Conservation (phyloP, 1,284 basidiomycete genomes). For the Heterobasidion occidentale region DNA sequence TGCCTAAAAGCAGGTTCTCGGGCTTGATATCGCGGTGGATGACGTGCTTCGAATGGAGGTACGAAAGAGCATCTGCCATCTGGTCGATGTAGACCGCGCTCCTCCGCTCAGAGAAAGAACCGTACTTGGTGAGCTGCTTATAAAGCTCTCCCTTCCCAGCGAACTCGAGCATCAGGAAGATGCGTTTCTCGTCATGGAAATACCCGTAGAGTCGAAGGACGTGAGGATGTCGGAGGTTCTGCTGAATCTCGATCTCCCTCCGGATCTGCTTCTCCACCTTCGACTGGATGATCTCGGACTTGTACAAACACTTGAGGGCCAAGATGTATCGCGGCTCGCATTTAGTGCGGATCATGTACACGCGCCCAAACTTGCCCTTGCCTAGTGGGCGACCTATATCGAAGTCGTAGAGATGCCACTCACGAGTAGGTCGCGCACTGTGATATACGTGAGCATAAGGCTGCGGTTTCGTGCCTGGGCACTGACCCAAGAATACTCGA, state of each 20-base stretch:
- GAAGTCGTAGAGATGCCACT: constrained; percentile 83
- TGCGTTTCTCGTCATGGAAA: constrained; percentile 97
- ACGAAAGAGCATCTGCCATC: constrained; percentile 94
- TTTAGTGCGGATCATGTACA: constrained; percentile 97
- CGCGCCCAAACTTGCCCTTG: constrained; percentile 98
- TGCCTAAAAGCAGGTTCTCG: constrained; percentile 91
- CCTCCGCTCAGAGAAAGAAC: constrained; percentile 83
- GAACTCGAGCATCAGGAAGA: constrained; percentile 97
- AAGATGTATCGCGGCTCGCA: constrained; percentile 85
- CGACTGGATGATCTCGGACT: constrained; percentile 87
- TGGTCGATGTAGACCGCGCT: constrained; percentile 91
- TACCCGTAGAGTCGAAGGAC: constrained; percentile 93
- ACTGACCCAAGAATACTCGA: constrained; percentile 60
- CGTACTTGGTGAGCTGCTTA: constrained; percentile 84
- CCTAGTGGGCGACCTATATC: constrained; percentile 95
- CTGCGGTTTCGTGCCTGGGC: background rate
- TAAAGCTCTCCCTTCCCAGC: constrained; percentile 95
- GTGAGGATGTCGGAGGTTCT: constrained; percentile 94
- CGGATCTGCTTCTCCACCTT: constrained; percentile 91
- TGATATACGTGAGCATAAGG: background rate
- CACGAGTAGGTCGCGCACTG: constrained; percentile 64
- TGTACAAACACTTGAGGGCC: constrained; percentile 96
- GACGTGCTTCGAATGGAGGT: constrained; percentile 94
- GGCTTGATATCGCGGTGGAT: constrained; percentile 99
- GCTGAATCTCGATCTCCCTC: constrained; percentile 98